Evolutionary conservation across 768 basidiomycete genomes (phyloP).

Genomic region (Mycena metata): DNA sequence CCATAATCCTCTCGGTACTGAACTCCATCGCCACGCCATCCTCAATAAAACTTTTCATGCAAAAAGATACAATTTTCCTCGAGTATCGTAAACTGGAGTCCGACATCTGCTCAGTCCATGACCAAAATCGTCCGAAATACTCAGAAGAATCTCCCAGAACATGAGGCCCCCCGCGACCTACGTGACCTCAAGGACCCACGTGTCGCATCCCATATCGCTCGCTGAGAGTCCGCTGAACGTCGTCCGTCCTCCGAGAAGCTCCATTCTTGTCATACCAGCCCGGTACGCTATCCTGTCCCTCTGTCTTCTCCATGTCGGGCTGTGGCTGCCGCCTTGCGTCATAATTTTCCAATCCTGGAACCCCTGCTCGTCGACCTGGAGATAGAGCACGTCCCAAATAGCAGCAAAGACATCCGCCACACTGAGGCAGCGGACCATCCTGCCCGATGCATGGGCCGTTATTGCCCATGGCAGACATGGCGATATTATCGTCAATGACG

Average conservation of each 20-base stretch:
- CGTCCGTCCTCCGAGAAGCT: conserved; percentile 32
- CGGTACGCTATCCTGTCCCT: neutral
- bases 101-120: too few relatives aligned
- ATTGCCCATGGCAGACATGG: conserved; percentile 33
- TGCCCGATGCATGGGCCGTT: conserved; percentile 36
- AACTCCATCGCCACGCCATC: too few relatives aligned
- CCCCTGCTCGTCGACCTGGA: conserved; percentile 17
- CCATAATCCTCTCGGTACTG: too few relatives aligned
- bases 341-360: conserved; percentile 13
- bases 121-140: too few relatives aligned
- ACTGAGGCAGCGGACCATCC: conserved; percentile 18
- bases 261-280: conserved; percentile 29
- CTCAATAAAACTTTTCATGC: too few relatives aligned
- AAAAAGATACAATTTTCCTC: too few relatives aligned
- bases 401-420: conserved; percentile 32
- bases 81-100: too few relatives aligned
- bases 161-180: neutral
- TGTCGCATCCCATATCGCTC: conserved; percentile 29
- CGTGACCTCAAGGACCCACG: conserved; percentile 22
- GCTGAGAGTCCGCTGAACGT: conserved; percentile 25
- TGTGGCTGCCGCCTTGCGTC: conserved; percentile 5
- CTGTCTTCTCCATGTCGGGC: neutral
- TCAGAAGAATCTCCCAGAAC: too few relatives aligned
- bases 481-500: conserved; percentile 34
- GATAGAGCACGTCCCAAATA: conserved; percentile 20